Evolutionary conservation across 768 basidiomycete species (phyloP), one percentile per base, ranked within the genome.

Genomic region (Trametes elegans): DNA sequence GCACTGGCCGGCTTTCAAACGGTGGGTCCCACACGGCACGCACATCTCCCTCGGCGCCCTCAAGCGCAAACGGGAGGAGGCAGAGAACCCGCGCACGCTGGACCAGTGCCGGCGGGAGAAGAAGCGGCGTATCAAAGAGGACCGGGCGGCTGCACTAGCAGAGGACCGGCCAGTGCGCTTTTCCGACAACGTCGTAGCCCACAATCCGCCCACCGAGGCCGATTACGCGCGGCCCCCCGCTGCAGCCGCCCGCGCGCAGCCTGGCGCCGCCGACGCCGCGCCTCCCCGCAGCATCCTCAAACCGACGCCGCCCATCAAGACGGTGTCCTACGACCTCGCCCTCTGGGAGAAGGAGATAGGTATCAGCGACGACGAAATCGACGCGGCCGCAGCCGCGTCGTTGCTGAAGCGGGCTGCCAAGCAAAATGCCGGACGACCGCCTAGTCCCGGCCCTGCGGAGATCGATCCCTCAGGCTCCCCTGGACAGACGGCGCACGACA

Each of bases 241-340:
- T 11, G 41, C 16, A 13, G 7, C 14, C 24, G 34, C 34, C 51
- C 19, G 42, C n/a, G 10, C 48, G 9, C 42, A 18, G 7, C 14
- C 42, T 21, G 24, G 24, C 42, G 42, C 24, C 14, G 21, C 8
- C 23, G 19, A 32, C 3, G 26, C 26, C 24, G 14, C 5, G 23
- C 26, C 44, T 6, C 19, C 11, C 13, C 54, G 49, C 45, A 45
- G 62, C 11, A 49, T 57, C 18, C 35, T 64, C 51, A 61, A 55
- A 36, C 40, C 23, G 29, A 45, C 57, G 16, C 40, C 23, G 14
- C 59, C 56, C 14, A 49, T 56, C 21, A 55, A 52, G 31, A 28
- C 49, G 24, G 39, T 57, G 2, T 41, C 52, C 27, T 58, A 55
- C 51, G 35, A 61, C 31, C 32, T 43, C 39, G n/a, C 23, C 13